Evolutionary conservation across 1,284 basidiomycete species (phyloP).

Genomic region (Irpex rosettiformis): DNA sequence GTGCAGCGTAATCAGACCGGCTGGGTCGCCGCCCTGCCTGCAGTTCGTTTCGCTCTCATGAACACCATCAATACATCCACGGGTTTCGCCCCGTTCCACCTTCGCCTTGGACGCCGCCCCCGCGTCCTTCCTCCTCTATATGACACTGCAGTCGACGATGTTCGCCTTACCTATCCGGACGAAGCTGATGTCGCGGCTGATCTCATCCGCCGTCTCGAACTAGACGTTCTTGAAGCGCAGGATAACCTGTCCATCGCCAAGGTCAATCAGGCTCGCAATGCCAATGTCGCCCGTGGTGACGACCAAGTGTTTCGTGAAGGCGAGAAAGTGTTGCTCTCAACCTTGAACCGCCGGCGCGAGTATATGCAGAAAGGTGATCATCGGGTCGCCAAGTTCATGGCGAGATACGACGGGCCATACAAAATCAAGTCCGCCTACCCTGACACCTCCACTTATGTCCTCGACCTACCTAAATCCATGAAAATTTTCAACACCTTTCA

Average conservation of each 20-base stretch:
- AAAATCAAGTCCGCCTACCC: too few species aligned
- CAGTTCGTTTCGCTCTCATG: slow-evolving; percentile 33
- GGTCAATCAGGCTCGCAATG: background rate
- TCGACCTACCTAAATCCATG: too few species aligned
- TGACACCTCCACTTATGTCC: too few species aligned
- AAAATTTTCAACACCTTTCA: too few species aligned
- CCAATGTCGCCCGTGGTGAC: slow-evolving; percentile 6
- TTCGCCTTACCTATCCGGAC: background rate
- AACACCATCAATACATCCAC: slow-evolving; percentile 26
- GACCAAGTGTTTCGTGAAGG: slow-evolving; percentile 20
- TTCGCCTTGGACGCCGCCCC: slow-evolving; percentile 15
- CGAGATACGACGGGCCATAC: too few species aligned
- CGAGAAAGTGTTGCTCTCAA: slow-evolving; percentile 28
- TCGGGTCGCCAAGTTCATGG: too few species aligned
- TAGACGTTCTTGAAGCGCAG: slow-evolving; percentile 7
- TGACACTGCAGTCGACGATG: background rate
- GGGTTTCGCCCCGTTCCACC: slow-evolving; percentile 28
- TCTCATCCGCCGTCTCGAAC: slow-evolving; percentile 1
- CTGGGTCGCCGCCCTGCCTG: slow-evolving; percentile 29
- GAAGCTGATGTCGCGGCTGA: too few species aligned
- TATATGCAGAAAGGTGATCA: too few species aligned
- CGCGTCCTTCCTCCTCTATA: slow-evolving; percentile 14
- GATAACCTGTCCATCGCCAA: slow-evolving; percentile 10
- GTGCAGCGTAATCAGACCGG: slow-evolving; percentile 29
- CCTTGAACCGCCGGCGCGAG: slow-evolving; percentile 23